These are phyloP conservation scores for Begonia loranthoides DNA, from an alignment of 306 rosid genomes.

Conservation along the genomic window DNA sequence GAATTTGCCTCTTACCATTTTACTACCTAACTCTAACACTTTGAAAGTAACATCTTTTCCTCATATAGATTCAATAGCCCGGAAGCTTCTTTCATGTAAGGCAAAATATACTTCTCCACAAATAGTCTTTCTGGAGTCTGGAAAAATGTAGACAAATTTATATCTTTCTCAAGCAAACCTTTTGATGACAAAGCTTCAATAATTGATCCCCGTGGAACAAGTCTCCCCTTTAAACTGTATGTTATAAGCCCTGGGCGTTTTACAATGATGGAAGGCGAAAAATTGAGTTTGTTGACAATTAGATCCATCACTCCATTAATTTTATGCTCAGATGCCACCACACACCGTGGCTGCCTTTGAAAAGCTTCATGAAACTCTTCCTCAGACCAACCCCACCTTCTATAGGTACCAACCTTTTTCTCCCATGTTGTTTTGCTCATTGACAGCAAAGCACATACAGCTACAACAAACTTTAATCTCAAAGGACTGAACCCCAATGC, in stretches of 20 bases:
- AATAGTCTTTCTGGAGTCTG: constrained; percentile 3
- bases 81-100: constrained; percentile 11
- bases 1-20: no score
- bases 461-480: constrained; percentile 7
- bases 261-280: constrained; percentile 9
- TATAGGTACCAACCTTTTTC: constrained; percentile 18
- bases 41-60: constrained; percentile 1
- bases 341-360: constrained; percentile 18
- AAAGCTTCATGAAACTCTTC: constrained; percentile 21
- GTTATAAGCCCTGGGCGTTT: constrained; percentile 1
- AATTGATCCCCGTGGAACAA: constrained; percentile 26
- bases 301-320: constrained; percentile 23
- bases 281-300: constrained; percentile 22
- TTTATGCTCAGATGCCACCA: constrained; percentile 20
- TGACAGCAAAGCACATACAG: constrained; percentile 12
- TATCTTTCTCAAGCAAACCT: constrained; percentile 14
- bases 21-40: not conserved
- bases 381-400: constrained; percentile 44
- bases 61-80: constrained; percentile 16
- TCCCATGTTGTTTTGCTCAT: constrained; percentile 21
- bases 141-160: not conserved
- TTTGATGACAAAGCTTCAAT: constrained; percentile 10
- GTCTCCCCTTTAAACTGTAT: constrained; percentile 26
- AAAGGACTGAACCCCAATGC: constrained; percentile 24
- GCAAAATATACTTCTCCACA: constrained; percentile 10